Evolutionary conservation across 2,329 filamentous ascomycete species (phyloP).

Genomic region (Sporothrix schenckii): DNA sequence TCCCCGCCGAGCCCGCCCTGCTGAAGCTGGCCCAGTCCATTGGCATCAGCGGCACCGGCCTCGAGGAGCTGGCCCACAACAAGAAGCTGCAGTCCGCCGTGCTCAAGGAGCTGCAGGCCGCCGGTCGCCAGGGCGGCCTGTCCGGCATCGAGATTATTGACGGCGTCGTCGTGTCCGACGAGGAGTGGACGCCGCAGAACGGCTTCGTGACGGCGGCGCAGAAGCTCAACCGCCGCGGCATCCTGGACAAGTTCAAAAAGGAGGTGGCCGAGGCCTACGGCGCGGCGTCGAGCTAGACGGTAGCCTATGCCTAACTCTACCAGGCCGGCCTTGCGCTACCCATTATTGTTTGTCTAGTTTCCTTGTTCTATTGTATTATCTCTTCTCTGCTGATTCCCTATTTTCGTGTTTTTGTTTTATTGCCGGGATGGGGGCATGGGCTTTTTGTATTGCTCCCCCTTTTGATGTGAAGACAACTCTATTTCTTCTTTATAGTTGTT

Average conservation of each 20-base stretch:
- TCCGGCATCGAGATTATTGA: constrained; percentile 71
- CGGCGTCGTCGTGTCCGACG: constrained; percentile 69
- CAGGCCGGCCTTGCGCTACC: not conserved
- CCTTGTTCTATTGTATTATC: not conserved
- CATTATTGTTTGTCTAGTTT: not conserved
- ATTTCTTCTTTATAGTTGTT: too few relatives aligned
- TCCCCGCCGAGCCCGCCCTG: constrained; percentile 59
- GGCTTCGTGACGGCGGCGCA: constrained; percentile 70
- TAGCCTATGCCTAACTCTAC: too few relatives aligned
- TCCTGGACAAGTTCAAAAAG: constrained; percentile 63
- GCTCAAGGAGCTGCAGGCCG: constrained; percentile 65
- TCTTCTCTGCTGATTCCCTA: constrained; percentile 25
- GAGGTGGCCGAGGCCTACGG: constrained; percentile 65
- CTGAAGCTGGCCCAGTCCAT: constrained; percentile 54
- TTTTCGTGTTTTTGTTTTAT: constrained; percentile 12
- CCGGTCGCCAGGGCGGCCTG: constrained; percentile 64
- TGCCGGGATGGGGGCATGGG: constrained; percentile 1
- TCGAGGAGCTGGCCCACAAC: constrained; percentile 70
- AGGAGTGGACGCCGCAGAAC: constrained; percentile 76
- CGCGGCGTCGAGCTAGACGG: constrained; percentile 32
- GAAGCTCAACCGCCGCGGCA: constrained; percentile 71
- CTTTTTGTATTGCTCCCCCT: not conserved
- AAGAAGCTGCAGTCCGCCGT: constrained; percentile 65
- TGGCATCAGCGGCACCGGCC: constrained; percentile 53
- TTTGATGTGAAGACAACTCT: constrained; percentile 18